Evolutionary conservation across 352 stramenopile species (phyloP), one percentile per base, ranked within the genome.

Genomic region (Pythium scleroteichum): DNA sequence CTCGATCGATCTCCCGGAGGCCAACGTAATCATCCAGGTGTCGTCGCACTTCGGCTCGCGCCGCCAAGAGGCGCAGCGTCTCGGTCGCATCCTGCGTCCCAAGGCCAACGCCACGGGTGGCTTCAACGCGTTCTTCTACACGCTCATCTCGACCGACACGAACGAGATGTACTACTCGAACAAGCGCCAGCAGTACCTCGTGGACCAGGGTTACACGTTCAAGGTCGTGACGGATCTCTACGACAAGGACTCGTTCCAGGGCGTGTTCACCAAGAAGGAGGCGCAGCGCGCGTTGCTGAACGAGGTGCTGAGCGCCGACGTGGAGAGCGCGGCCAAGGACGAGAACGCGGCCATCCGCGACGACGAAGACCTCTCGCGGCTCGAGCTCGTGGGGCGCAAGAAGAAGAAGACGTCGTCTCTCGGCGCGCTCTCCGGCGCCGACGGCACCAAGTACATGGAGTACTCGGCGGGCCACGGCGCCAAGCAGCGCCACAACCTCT

Each of bases 81-180:
- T 99, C 13, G 98, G 98, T n/a, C 91, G 98, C 47, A 99, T 99
- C 80, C 75, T 99, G 52, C 92, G 98, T 20, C 97, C 98, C 14
- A 99, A 99, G 75, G 84, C 88, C 23, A 96, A 95, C 35, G 84
- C 94, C 44, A 98, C 94, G 2, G 95, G 97, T 51, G 97, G 97
- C 35, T 99, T 98, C 75, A 99, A 99, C 70, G 97, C 97, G 5
- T 99, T 99, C 80, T 99, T 99, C 71, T 99, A 99, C 82, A 99
- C 98, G 29, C 82, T 99, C 23, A 98, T 99, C 46, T 99, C 95
- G 52, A 98, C 94, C 9, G 97, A 99, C 74, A 99, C 97, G 46
- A 90, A 98, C 67, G 98, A 99, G 66, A 99, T 99, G 97, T 99
- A 98, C 67, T 99, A 99, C 79, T 98, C 90, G 38, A 97, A 98